A percentile compares a stretch with the other conserved stretches of the same genome.
phyloP scores from a whole-genome alignment of 768 basidiomycete species.

The Leccinum uliginosum region DNA sequence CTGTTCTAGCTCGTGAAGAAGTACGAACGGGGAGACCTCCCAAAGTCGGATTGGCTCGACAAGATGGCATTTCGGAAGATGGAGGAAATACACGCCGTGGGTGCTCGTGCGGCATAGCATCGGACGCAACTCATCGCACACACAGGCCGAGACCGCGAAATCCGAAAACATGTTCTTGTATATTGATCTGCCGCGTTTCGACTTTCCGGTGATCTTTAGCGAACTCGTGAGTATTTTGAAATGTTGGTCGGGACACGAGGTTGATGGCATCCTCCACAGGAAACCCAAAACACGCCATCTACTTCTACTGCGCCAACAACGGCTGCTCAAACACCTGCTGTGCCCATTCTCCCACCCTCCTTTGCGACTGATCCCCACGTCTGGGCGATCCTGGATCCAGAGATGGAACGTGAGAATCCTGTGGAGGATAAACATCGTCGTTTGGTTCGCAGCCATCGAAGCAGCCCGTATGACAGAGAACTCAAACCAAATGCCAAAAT shows the following conservation, averaged over 20 bases:
- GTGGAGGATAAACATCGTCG: conserved; percentile 97
- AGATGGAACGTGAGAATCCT: conserved; percentile 87
- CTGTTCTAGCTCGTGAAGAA: conserved; percentile 77
- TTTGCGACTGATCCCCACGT: conserved; percentile 65
- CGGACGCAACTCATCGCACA: background rate
- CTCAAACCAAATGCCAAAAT: conserved; percentile 96
- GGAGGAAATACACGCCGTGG: conserved; percentile 88
- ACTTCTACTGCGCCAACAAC: conserved; percentile 40
- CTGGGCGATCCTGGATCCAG: conserved; percentile 90
- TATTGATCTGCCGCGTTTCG: conserved; percentile 92
- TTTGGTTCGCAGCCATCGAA: conserved; percentile 89
- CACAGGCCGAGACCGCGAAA: conserved; percentile 85
- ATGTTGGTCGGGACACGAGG: background rate
- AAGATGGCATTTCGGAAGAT: conserved; percentile 91
- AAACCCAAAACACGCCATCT: conserved; percentile 37
- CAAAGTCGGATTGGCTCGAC: conserved; percentile 95
- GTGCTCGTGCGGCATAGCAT: conserved; percentile 20
- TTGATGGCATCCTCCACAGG: conserved; percentile 28
- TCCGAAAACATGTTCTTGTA: conserved; percentile 95
- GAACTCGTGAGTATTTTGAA: conserved; percentile 59
- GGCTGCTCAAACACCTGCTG: conserved; percentile 37
- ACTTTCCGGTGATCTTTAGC: conserved; percentile 94
- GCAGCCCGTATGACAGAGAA: conserved; percentile 91
- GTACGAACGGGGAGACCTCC: conserved; percentile 89
- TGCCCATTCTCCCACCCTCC: conserved; percentile 40